A percentile compares a stretch with the other conserved stretches of the same genome.
Evolutionary conservation across 1,284 basidiomycete species (phyloP).

Genomic region (Binderoboletus segoi): DNA sequence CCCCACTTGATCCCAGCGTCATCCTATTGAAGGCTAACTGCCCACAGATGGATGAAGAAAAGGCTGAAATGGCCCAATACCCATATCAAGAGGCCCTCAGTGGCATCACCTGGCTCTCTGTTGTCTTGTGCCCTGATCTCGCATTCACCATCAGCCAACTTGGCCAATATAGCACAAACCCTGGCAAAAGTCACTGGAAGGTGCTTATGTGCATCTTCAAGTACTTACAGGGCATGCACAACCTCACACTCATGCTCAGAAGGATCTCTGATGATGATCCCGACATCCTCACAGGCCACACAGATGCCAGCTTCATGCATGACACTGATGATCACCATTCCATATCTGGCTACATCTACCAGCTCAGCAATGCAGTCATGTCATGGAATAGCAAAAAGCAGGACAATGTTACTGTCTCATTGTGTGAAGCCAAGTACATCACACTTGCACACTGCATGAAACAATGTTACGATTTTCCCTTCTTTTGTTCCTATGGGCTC

Average conservation of each 20-base stretch:
- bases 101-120: neutral
- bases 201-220: neutral
- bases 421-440: slow-evolving; percentile 10
- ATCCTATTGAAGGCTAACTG: neutral
- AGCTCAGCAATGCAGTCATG: slow-evolving; percentile 12
- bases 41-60: neutral
- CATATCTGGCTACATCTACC: too few relatives aligned
- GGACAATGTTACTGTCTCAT: neutral
- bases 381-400: slow-evolving; percentile 21
- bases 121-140: neutral
- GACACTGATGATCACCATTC: too few relatives aligned
- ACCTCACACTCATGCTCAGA: neutral
- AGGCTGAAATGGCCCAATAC: neutral
- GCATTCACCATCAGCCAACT: too few relatives aligned
- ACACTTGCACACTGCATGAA: neutral
- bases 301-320: too few relatives aligned
- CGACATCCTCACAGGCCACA: neutral
- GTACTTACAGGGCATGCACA: neutral
- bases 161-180: too few relatives aligned
- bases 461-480: too few relatives aligned
- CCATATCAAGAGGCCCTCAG: neutral
- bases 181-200: too few relatives aligned
- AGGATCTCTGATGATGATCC: neutral
- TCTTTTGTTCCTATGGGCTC: too few relatives aligned
- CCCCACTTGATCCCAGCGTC: neutral